A percentile compares a stretch with the other conserved stretches of the same genome.
Evolutionary conservation across 441 rosid genomes (phyloP).

Genomic region (Viola pubescens): DNA sequence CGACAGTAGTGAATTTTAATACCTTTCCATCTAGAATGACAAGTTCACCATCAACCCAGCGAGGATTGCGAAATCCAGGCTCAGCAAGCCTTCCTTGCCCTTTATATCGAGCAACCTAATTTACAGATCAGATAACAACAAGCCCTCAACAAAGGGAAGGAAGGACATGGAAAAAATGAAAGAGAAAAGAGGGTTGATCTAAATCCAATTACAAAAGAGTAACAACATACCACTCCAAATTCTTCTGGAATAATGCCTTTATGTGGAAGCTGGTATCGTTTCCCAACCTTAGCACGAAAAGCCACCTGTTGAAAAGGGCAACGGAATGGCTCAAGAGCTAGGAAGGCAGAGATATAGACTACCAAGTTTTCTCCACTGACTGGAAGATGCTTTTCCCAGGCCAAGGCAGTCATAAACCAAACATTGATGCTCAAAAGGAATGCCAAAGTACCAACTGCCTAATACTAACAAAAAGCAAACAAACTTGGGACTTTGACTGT

Average conservation of each 20-base stretch:
- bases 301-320: constrained; percentile 53
- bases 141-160: constrained; percentile 7
- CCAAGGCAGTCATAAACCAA: no score
- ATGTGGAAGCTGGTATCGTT: constrained; percentile 85
- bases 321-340: constrained; percentile 2
- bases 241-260: constrained; percentile 95
- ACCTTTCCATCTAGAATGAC: constrained; percentile 98
- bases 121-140: constrained; percentile 12
- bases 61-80: constrained; percentile 75
- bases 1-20: background rate
- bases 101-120: constrained; percentile 84
- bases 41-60: constrained; percentile 99
- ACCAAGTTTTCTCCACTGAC: no score
- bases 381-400: no score
- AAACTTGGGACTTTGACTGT: background rate
- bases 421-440: no score
- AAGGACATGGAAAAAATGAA: background rate
- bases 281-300: constrained; percentile 93
- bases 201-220: constrained; percentile 12
- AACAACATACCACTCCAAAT: constrained; percentile 77
- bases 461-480: constrained; percentile 1
- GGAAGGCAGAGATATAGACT: constrained; percentile 2
- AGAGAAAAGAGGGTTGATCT: background rate
- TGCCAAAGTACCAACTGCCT: no score
- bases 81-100: constrained; percentile 98